Conservation (phyloP, 1,139 yeast species). For the Candida sp. region DNA sequence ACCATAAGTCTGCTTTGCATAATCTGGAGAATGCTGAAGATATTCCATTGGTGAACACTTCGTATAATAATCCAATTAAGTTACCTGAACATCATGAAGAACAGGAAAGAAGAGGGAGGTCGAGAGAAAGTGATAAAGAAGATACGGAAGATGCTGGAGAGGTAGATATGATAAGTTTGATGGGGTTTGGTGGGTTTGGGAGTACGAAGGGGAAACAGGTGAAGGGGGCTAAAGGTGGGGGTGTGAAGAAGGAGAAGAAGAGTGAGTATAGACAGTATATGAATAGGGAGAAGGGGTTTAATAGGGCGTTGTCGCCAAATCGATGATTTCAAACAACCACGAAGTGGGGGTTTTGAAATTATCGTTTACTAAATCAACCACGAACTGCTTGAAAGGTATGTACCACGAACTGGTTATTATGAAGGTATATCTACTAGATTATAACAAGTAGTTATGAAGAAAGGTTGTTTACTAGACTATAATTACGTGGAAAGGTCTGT, state of each 20-base stretch:
- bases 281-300: constrained; percentile 62
- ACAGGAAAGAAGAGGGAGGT: constrained; percentile 8
- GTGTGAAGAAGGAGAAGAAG: constrained; percentile 37
- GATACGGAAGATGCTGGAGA: constrained; percentile 21
- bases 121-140: constrained; percentile 9
- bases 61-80: constrained; percentile 2
- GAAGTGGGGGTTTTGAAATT: too few species aligned
- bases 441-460: too few species aligned
- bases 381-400: too few species aligned
- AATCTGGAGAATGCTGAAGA: constrained; percentile 13
- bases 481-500: too few species aligned
- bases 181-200: constrained; percentile 66
- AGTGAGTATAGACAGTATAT: constrained; percentile 63
- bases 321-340: constrained; percentile 8
- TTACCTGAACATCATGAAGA: constrained; percentile 5
- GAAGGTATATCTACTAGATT: too few species aligned
- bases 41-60: constrained; percentile 13
- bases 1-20: constrained; percentile 14
- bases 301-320: constrained; percentile 56
- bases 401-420: too few species aligned
- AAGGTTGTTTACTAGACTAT: too few species aligned
- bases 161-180: constrained; percentile 33
- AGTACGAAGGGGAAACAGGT: constrained; percentile 63
- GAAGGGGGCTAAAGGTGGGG: constrained; percentile 47
- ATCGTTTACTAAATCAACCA: too few species aligned